phyloP scores from a whole-genome alignment of 2,329 filamentous ascomycete species.

The Thielaviopsis ethacetica region DNA sequence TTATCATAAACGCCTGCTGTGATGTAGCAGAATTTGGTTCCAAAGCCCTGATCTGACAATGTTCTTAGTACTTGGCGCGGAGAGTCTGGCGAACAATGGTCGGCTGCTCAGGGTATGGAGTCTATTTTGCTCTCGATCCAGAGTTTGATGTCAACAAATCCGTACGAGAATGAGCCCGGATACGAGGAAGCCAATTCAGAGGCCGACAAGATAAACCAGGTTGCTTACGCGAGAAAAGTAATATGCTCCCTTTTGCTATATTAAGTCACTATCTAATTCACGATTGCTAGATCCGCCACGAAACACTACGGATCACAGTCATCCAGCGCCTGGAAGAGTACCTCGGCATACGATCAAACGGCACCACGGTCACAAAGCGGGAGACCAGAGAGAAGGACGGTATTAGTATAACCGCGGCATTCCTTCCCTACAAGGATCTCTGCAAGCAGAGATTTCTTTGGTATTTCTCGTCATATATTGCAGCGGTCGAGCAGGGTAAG shows the following conservation, averaged over 20 bases:
- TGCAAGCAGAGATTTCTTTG: conserved; percentile 86
- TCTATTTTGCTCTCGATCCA: conserved; percentile 92
- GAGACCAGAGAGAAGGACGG: conserved; percentile 32
- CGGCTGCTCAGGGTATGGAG: conserved; percentile 84
- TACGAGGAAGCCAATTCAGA: conserved; percentile 60
- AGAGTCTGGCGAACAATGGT: conserved; percentile 86
- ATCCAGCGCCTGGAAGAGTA: conserved; percentile 73
- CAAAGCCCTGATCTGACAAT: conserved; percentile 11
- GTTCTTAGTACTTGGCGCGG: conserved; percentile 78
- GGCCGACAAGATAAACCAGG: conserved; percentile 56
- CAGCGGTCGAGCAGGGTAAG: conserved; percentile 49
- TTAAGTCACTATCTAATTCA: conserved; percentile 7
- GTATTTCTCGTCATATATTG: conserved; percentile 83
- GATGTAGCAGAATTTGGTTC: conserved; percentile 7
- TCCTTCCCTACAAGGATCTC: conserved; percentile 78
- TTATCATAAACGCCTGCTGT: background rate
- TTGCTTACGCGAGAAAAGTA: conserved; percentile 66
- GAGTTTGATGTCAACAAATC: conserved; percentile 84
- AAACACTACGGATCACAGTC: conserved; percentile 72
- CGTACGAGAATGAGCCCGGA: conserved; percentile 91
- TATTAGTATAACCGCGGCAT: conserved; percentile 40
- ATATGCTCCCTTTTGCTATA: background rate
- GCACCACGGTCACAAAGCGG: conserved; percentile 20
- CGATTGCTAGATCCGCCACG: conserved; percentile 59
- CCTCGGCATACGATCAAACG: conserved; percentile 44